phyloP scores from a whole-genome alignment of 192 early-diverging fungal genomes.

The Coemansia sp. region DNA sequence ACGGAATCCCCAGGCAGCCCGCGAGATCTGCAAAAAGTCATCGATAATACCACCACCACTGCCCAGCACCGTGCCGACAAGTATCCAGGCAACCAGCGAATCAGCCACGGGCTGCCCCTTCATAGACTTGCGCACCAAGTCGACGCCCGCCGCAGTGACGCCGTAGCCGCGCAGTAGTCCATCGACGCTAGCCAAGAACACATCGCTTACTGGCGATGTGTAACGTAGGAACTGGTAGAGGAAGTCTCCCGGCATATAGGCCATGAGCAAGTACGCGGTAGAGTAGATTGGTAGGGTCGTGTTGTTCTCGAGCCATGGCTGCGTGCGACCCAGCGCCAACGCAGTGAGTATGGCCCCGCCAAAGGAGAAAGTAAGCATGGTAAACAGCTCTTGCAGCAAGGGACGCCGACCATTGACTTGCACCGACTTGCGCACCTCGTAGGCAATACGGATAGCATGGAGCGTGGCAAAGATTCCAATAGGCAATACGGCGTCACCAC shows the following conservation, averaged over 20 bases:
- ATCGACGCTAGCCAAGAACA: constrained; percentile 54
- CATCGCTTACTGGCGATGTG: constrained; percentile 51
- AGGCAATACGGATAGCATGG: constrained; percentile 56
- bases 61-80: constrained; percentile 54
- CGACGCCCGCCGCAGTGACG: constrained; percentile 56
- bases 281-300: constrained; percentile 50
- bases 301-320: constrained; percentile 57
- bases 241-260: constrained; percentile 45
- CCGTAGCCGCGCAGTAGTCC: constrained; percentile 59
- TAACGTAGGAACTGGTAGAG: constrained; percentile 41
- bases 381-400: constrained; percentile 50
- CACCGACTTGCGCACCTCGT: constrained; percentile 58
- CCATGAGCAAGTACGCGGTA: constrained; percentile 42
- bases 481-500: constrained; percentile 32
- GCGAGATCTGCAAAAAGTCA: constrained; percentile 55
- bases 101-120: constrained; percentile 45
- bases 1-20: constrained; percentile 44
- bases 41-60: constrained; percentile 60
- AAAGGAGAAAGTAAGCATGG: constrained; percentile 58
- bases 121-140: constrained; percentile 52
- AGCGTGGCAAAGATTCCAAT: constrained; percentile 58
- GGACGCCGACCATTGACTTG: constrained; percentile 40
- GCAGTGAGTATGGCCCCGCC: constrained; percentile 57
- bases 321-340: constrained; percentile 51
- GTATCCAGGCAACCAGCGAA: constrained; percentile 55